Percentiles rank a stretch among this genome's conserved stretches.
Conservation (phyloP, 2,329 filamentous ascomycete species). For the Chalaropsis thielavioides region DNA sequence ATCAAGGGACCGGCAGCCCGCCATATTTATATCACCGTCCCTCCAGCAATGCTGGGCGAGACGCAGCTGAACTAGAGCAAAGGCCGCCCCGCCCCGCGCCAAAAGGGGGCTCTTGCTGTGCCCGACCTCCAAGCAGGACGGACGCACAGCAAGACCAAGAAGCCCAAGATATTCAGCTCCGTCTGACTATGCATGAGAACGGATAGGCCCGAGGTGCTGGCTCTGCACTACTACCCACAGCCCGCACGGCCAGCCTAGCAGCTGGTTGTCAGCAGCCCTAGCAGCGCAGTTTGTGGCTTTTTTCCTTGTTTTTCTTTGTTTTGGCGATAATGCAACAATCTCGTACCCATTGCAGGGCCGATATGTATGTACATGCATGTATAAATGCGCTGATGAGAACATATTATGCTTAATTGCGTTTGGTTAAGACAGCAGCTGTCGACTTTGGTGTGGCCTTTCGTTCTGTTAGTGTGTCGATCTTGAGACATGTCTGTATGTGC, state of each 20-base stretch:
- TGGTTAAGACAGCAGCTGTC: not conserved
- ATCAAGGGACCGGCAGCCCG: not conserved
- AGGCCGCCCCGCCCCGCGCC: not conserved
- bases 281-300: not conserved
- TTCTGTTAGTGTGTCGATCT: not conserved
- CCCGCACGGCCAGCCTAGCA: not conserved
- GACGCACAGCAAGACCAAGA: not conserved
- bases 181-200: not conserved
- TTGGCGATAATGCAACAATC: not conserved
- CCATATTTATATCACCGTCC: not conserved
- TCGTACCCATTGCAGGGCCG: not conserved
- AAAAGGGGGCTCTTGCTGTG: not conserved
- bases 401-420: not conserved
- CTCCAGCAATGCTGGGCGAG: not conserved
- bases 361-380: constrained; percentile 2
- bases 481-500: not conserved
- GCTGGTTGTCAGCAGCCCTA: not conserved
- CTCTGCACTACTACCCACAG: not conserved
- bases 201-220: not conserved
- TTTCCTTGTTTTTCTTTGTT: not conserved
- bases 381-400: not conserved
- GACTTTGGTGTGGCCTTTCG: not conserved
- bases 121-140: not conserved
- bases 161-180: not conserved
- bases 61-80: not conserved